phyloP scores from a whole-genome alignment of 1,284 basidiomycete species.

The Cryptococcus jaspeensis region DNA sequence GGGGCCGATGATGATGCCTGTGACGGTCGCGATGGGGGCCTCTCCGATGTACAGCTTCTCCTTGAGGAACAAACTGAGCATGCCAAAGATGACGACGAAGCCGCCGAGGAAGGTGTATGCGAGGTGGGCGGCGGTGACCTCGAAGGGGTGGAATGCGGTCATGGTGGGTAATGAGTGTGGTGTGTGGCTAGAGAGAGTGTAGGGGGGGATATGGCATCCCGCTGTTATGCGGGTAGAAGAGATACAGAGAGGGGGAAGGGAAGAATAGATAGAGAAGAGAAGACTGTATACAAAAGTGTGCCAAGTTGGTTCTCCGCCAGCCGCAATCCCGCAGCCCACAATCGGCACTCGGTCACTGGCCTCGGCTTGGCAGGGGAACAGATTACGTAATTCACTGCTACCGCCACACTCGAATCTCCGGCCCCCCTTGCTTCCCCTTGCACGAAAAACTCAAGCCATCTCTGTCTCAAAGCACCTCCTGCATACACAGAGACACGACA shows the following conservation, averaged over 20 bases:
- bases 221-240: neutral
- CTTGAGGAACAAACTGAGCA: constrained; percentile 77
- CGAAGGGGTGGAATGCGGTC: constrained; percentile 49
- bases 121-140: constrained; percentile 51
- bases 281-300: too few relatives aligned
- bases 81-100: constrained; percentile 79
- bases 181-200: neutral
- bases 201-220: neutral
- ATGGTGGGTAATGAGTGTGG: constrained; percentile 1
- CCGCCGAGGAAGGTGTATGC: constrained; percentile 80
- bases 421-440: too few relatives aligned
- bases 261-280: neutral
- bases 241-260: neutral
- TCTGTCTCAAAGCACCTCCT: too few relatives aligned
- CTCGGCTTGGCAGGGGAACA: too few relatives aligned
- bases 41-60: constrained; percentile 95
- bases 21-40: constrained; percentile 91
- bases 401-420: too few relatives aligned
- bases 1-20: constrained; percentile 89
- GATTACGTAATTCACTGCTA: too few relatives aligned
- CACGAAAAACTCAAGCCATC: too few relatives aligned
- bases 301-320: too few relatives aligned
- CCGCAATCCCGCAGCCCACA: too few relatives aligned
- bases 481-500: too few relatives aligned
- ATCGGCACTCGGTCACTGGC: too few relatives aligned